Evolutionary conservation across 805 yeast species (phyloP), one percentile per base, ranked within the genome.

Genomic region (Spathaspora sp.): DNA sequence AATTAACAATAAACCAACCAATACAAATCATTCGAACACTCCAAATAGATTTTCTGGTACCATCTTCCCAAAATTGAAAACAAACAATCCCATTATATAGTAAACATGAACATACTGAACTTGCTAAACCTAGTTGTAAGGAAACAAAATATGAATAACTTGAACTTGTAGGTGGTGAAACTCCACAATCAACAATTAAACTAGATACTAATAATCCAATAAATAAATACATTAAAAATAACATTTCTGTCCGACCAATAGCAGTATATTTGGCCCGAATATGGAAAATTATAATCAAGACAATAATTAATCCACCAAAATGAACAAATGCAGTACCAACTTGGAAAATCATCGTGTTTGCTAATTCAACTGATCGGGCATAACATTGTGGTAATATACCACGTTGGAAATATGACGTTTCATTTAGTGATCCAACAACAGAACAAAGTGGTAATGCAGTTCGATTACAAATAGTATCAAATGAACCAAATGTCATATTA

Each of bases 11-110:
- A 60, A 89, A 91, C 62, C 89, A 83, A 1, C 71, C 57, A 1
- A 75, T 47, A n/a, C 89, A 75, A 1, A 81, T 57, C 2, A 76
- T 47, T 53, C 89, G 75, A 42, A 87, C 66, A 3, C 75, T 62
- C 65, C 81, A 69, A 75, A 89, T 77, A 0, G 96, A 83, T 52
- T 64, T 73, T 16, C 66, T 62, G 1, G 97, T 86, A 17, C 97
- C 97, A 67, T 93, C 99, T 66, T 92, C 97, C 96, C 97, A 94
- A 35, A 92, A 69, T 66, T 91, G 94, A 66, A 90, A 90, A 17
- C 93, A 92, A 17, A 91, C 68, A 4, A 94, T 63, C 3, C 97
- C 97, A 54, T 86, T 85, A 49, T 82, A 73, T 63, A 88, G 70
- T 49, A 93, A 66, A 42, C 87, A 69, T 75, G 85, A 76, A 62